Evolutionary conservation across 2,329 filamentous ascomycete species (phyloP).

Genomic region (Colletotrichum plurivorum): DNA sequence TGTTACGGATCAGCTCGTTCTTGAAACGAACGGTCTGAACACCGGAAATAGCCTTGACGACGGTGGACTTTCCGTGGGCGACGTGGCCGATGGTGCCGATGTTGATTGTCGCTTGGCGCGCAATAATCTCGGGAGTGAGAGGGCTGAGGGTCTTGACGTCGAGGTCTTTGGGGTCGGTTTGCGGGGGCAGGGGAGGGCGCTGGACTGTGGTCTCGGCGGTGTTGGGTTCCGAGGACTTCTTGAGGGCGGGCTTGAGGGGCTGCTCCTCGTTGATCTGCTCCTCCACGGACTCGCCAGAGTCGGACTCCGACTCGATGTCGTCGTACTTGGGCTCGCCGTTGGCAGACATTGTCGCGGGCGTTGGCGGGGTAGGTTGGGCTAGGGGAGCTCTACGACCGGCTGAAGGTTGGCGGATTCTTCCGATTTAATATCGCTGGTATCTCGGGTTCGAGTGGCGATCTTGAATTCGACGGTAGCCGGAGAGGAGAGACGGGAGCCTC

Average conservation of each 20-base stretch:
- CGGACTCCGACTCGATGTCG: constrained; percentile 81
- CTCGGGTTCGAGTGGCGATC: not conserved
- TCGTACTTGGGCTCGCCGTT: constrained; percentile 76
- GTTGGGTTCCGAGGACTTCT: constrained; percentile 69
- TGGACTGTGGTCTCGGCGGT: constrained; percentile 70
- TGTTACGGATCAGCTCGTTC: constrained; percentile 99
- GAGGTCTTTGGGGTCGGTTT: constrained; percentile 92
- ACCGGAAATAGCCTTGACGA: constrained; percentile 98
- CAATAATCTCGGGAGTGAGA: constrained; percentile 96
- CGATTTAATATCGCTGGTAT: constrained; percentile 16
- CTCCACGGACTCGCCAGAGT: constrained; percentile 75
- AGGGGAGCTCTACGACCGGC: constrained; percentile 24
- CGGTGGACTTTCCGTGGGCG: constrained; percentile 98
- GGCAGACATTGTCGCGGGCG: constrained; percentile 62
- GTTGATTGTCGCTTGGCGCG: constrained; percentile 98
- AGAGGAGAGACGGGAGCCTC: constrained; percentile 31
- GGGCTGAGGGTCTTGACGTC: constrained; percentile 86
- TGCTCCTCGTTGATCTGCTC: constrained; percentile 71
- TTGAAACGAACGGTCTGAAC: constrained; percentile 99
- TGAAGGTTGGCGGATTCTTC: constrained; percentile 26
- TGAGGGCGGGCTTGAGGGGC: constrained; percentile 87
- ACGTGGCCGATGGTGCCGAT: constrained; percentile 99
- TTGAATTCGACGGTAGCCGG: constrained; percentile 25
- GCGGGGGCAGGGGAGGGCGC: constrained; percentile 77
- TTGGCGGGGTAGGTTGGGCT: constrained; percentile 47